phyloP scores from a whole-genome alignment of 768 basidiomycete species.

The Cantharellus anzutake region DNA sequence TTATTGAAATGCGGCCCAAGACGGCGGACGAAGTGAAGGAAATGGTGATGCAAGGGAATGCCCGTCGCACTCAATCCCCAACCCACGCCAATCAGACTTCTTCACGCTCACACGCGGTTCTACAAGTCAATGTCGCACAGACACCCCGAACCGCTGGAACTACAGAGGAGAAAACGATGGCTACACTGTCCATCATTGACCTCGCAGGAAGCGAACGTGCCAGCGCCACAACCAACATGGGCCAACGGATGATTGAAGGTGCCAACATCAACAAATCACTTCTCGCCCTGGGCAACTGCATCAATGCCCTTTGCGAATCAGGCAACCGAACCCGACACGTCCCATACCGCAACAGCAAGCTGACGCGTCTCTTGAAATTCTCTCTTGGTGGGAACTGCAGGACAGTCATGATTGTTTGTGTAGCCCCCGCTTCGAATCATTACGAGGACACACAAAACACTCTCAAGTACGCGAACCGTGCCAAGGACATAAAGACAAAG shows the following conservation, averaged over 20 bases:
- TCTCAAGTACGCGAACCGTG: constrained; percentile 90
- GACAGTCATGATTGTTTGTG: constrained; percentile 98
- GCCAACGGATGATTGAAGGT: constrained; percentile 94
- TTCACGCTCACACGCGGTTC: constrained; percentile 92
- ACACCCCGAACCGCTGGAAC: constrained; percentile 71
- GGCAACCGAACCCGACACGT: constrained; percentile 76
- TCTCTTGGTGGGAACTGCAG: constrained; percentile 97
- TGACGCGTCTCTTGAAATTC: constrained; percentile 93
- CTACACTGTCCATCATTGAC: constrained; percentile 93
- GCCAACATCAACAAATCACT: constrained; percentile 99
- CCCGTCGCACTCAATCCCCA: constrained; percentile 74
- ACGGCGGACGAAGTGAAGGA: constrained; percentile 87
- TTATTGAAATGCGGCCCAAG: constrained; percentile 62
- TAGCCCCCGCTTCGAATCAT: constrained; percentile 86
- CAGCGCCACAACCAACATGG: constrained; percentile 92
- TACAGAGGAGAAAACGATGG: constrained; percentile 66
- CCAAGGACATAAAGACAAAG: constrained; percentile 96
- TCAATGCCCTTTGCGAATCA: constrained; percentile 93
- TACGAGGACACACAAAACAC: constrained; percentile 99
- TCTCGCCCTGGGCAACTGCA: constrained; percentile 92
- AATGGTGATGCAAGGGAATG: constrained; percentile 79
- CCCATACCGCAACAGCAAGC: constrained; percentile 95
- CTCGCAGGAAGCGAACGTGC: constrained; percentile 95
- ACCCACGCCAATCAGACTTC: constrained; percentile 95
- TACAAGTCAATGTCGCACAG: constrained; percentile 86